Base-by-base conservation (phyloP, 2,329 filamentous ascomycete species). In the Colletotrichum cuscutae region DNA sequence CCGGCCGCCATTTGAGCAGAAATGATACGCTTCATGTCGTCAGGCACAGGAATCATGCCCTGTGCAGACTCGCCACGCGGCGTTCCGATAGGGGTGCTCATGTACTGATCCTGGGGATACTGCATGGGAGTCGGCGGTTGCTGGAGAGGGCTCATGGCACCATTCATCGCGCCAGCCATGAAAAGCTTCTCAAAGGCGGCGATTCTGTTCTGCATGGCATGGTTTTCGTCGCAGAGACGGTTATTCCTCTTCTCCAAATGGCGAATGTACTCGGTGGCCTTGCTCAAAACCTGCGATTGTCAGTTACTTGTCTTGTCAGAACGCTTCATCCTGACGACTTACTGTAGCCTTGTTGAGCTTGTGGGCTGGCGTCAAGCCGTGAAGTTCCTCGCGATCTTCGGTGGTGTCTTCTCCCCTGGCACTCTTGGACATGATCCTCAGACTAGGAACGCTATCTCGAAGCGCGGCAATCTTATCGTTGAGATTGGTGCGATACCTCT, bases 311-410 rank as follows among this genome's bases (percentile, higher is more conserved):
- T 22, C 42, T 22, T 19, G 0, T 49, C 19, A 49, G 19, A 11
- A 35, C n/a, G 19, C 52, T n/a, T 46, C 57, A 32, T 13, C 22
- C 1, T 28, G 2, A 4, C 42, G 1, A 65, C 74, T 79, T 82
- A 92, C 95, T 2, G 95, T 98, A n/a, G 96, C 96, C 82, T 98
- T 98, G 86, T 98, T 98, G 32, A 98, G 86, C 82, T 98, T 98
- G 84, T 97, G 95, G 6, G 95, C 95, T 1, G 95, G 94, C 2
- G 95, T 93, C 64, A 97, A 85, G 64, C 95, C 95, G 77, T 97
- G 92, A 19, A 93, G 87, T 71, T 97, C 94, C 76, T 97, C 94
- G 46, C 93, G 90, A 76, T 96, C 94, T 72, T 92, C 92, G 0
- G 90, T 91, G 0, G 91, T 86, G 75, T 94, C 92, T 77, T 93